Conservation (phyloP, 306 rosid genomes). For the Quercus wislizeni region DNA sequence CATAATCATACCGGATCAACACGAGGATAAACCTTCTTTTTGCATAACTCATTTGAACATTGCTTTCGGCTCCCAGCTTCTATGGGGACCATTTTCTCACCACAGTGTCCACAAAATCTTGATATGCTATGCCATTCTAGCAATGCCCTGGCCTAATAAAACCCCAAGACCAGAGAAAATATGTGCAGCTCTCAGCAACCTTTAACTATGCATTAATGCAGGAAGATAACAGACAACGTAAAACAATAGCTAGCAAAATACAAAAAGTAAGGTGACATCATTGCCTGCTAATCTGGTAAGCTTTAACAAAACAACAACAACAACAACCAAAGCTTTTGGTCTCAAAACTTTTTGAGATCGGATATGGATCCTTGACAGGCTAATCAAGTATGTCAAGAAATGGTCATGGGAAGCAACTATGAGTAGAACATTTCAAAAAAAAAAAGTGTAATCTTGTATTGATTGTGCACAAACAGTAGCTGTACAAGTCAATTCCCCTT, state of each 20-base stretch:
- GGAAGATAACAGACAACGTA: background rate
- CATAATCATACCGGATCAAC: constrained; percentile 69
- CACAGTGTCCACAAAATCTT: constrained; percentile 86
- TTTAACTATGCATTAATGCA: background rate
- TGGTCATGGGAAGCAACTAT: background rate
- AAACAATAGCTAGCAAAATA: background rate
- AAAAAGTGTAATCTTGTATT: background rate
- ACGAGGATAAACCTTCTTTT: constrained; percentile 78
- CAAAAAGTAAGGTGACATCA: background rate
- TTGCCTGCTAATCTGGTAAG: too few relatives aligned
- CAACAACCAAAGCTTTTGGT: too few relatives aligned
- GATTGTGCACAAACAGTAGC: background rate
- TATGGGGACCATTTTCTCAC: constrained; percentile 59
- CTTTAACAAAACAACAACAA: too few relatives aligned
- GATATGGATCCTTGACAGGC: too few relatives aligned
- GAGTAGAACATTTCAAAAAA: background rate
- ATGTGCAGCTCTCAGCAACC: background rate
- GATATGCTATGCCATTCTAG: constrained; percentile 78
- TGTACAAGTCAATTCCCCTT: background rate
- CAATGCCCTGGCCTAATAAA: constrained; percentile 79
- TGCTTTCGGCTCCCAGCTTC: constrained; percentile 88
- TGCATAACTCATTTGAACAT: constrained; percentile 76
- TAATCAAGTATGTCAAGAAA: background rate
- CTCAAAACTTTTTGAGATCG: too few relatives aligned
- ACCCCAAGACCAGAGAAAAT: constrained; percentile 18